Evolutionary conservation across 2,329 filamentous ascomycete species (phyloP), one percentile per base, ranked within the genome.

Genomic region (Cytospora schulzeri): DNA sequence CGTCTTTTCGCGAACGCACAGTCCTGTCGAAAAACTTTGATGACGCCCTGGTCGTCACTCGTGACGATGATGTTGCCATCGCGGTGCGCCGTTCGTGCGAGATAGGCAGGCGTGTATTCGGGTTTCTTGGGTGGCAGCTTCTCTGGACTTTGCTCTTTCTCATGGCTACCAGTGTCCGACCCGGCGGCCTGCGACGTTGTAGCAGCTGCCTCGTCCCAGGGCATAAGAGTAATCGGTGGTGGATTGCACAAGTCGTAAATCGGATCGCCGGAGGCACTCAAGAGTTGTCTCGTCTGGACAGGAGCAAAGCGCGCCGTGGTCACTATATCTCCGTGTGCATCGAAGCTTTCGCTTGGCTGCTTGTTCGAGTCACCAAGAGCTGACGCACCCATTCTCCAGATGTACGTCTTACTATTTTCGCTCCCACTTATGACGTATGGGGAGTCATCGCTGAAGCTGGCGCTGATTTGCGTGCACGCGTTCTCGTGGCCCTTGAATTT

Each of bases 171-270:
- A 51, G 62, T 35, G 11, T 67, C 64, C 52, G 54, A 67, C 22
- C 69, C 72, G 66, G 73, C 68, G 65, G 70, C 70, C 70, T 71
- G 78, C 70, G 71, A 72, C 53, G n/a, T 71, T 64, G 65, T 79
- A 71, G 56, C 72, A 22, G 71, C 68, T 33, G 76, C 77, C 71
- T 95, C 91, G 24, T 89, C 87, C 29, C 88, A 84, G 69, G 90
- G 93, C 67, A 93, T 82, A 22, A 98, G 81, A 8, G 88, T 93
- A 19, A 98, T 88, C 0, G 94, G 93, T 0, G 94, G 95, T 6
- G 95, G 95, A 70, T 98, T 98, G 81, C 95, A 98, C 1, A 98
- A 83, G 71, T 97, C 93, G 75, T 93, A 99, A n/a, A 99, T 86
- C 1, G 95, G 93, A 73, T 99, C 93, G 62, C 92, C 91, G 0